Evolutionary conservation across 495 filamentous ascomycete species (phyloP).

Genomic region (Bathelium albidoporum): DNA sequence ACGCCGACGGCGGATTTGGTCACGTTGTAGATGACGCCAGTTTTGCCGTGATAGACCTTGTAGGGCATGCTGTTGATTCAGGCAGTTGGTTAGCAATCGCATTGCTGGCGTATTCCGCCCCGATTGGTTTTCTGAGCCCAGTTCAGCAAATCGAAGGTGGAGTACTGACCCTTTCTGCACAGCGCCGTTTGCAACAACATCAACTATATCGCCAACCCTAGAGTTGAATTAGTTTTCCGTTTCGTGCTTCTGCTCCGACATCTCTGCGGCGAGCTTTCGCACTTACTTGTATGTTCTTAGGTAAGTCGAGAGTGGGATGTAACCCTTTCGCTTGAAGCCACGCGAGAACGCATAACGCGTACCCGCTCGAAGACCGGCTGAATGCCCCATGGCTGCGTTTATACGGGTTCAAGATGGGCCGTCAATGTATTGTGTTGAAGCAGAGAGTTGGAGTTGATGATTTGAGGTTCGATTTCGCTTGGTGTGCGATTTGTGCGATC

Average conservation of each 20-base stretch:
- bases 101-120: not conserved
- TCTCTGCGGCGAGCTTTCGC: not conserved
- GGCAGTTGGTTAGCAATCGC: slow-evolving; percentile 8
- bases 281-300: slow-evolving; percentile 78
- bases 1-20: slow-evolving; percentile 93
- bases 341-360: slow-evolving; percentile 82
- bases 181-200: slow-evolving; percentile 93
- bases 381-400: slow-evolving; percentile 74
- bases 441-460: too few relatives aligned
- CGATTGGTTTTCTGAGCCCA: not conserved
- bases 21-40: slow-evolving; percentile 29
- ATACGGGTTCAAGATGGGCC: not conserved
- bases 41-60: slow-evolving; percentile 48
- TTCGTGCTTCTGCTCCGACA: slow-evolving; percentile 8
- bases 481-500: not conserved
- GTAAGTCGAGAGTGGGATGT: slow-evolving; percentile 84
- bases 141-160: not conserved
- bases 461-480: not conserved
- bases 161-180: slow-evolving; percentile 87
- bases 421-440: not conserved
- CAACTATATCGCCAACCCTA: slow-evolving; percentile 95
- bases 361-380: slow-evolving; percentile 85
- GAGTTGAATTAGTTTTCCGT: slow-evolving; percentile 20
- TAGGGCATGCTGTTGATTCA: slow-evolving; percentile 69
- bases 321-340: slow-evolving; percentile 85